These are phyloP conservation scores for Elaeis guineensis DNA, from an alignment of 176 grass and related monocot genomes.

Conservation along the genomic window DNA sequence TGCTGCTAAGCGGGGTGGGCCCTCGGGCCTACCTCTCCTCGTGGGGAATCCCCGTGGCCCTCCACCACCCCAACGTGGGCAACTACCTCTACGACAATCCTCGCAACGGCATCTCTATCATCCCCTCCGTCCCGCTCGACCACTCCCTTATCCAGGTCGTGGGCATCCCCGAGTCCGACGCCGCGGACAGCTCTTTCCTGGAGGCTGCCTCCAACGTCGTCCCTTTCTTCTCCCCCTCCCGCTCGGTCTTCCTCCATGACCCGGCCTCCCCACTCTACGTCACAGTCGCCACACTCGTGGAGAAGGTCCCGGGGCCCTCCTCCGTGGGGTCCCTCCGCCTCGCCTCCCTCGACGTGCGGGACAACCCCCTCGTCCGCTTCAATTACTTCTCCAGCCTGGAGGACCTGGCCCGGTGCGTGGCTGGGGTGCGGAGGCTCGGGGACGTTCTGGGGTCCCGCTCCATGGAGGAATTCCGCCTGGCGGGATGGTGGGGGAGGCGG, in stretches of 20 bases:
- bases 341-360: conserved; percentile 40
- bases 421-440: conserved; percentile 47
- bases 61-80: conserved; percentile 43
- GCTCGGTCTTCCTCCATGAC: conserved; percentile 23
- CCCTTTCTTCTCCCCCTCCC: conserved; percentile 30
- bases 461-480: conserved; percentile 45
- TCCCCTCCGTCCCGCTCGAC: conserved; percentile 57
- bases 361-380: conserved; percentile 55
- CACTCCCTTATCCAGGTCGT: conserved; percentile 90
- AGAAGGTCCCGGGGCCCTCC: conserved; percentile 59
- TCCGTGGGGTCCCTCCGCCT: conserved; percentile 67
- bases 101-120: conserved; percentile 70
- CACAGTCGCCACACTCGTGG: conserved; percentile 58
- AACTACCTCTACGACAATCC: conserved; percentile 77
- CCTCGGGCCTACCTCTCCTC: conserved; percentile 48
- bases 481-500: conserved; percentile 31
- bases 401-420: conserved; percentile 46
- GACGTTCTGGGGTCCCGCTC: conserved; percentile 49
- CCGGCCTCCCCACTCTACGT: conserved; percentile 44
- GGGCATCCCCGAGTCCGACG: conserved; percentile 44
- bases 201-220: conserved; percentile 79
- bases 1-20: conserved; percentile 71
- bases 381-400: conserved; percentile 61
- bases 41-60: conserved; percentile 52
- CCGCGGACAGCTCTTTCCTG: conserved; percentile 41